Conservation (phyloP, 306 rosid genomes). For the Trifolium repens region DNA sequence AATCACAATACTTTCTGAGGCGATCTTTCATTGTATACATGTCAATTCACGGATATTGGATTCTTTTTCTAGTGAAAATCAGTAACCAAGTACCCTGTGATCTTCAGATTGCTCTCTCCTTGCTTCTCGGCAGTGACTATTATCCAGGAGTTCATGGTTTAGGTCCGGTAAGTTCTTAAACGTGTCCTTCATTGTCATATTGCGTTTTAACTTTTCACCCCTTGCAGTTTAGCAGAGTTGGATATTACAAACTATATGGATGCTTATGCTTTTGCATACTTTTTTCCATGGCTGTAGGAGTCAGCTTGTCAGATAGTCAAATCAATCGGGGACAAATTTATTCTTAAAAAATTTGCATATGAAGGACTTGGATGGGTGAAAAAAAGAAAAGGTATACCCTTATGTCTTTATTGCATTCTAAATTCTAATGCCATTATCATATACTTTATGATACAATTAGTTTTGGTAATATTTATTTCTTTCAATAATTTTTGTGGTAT, state of each 20-base stretch:
- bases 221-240: constrained; percentile 4
- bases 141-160: constrained; percentile 71
- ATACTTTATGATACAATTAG: background rate
- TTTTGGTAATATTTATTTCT: background rate
- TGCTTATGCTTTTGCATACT: constrained; percentile 32
- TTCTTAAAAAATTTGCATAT: constrained; percentile 72
- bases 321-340: constrained; percentile 65
- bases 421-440: constrained; percentile 19
- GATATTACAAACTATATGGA: constrained; percentile 26
- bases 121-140: constrained; percentile 86
- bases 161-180: constrained; percentile 67
- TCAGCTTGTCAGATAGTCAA: constrained; percentile 76
- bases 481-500: background rate
- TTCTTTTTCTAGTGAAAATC: constrained; percentile 31
- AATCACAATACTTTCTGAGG: constrained; percentile 24
- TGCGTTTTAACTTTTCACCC: constrained; percentile 9
- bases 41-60: constrained; percentile 23
- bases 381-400: constrained; percentile 52
- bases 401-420: background rate
- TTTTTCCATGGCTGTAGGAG: constrained; percentile 55
- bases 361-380: constrained; percentile 72
- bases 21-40: constrained; percentile 16
- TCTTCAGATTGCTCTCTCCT: constrained; percentile 75
- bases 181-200: constrained; percentile 19
- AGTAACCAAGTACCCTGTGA: constrained; percentile 44